A percentile compares a stretch with the other conserved stretches of the same genome.
Conservation (phyloP, 1,284 basidiomycete genomes). For the Filobasidium uniguttulatum region DNA sequence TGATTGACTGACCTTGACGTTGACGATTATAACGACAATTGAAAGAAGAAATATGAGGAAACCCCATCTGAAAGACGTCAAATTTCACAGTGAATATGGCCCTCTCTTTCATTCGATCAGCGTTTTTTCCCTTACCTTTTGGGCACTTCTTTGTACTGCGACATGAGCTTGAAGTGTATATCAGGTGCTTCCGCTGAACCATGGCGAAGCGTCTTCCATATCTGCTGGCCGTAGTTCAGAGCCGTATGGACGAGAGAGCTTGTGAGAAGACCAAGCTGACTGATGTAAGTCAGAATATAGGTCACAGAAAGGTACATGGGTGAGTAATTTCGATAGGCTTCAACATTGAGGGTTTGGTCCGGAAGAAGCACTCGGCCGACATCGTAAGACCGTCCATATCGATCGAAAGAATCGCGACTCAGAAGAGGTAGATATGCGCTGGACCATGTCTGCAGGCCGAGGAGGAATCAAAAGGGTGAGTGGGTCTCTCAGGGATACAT, state of each 20-base stretch:
- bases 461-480: no score
- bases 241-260: slow-evolving; percentile 77
- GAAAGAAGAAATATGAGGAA: slow-evolving; percentile 57
- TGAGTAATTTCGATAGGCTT: slow-evolving; percentile 72
- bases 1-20: slow-evolving; percentile 44
- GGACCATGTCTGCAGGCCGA: slow-evolving; percentile 71
- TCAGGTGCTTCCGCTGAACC: slow-evolving; percentile 73
- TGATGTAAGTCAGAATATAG: slow-evolving; percentile 74
- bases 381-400: slow-evolving; percentile 65
- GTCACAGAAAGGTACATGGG: slow-evolving; percentile 80
- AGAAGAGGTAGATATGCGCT: slow-evolving; percentile 74
- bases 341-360: slow-evolving; percentile 52
- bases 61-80: slow-evolving; percentile 44
- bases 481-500: no score
- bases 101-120: no score
- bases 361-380: slow-evolving; percentile 54
- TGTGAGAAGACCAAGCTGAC: slow-evolving; percentile 76
- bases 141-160: slow-evolving; percentile 82
- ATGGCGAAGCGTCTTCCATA: slow-evolving; percentile 60
- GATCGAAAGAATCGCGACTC: slow-evolving; percentile 56
- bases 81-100: slow-evolving; percentile 32
- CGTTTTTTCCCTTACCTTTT: slow-evolving; percentile 49
- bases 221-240: slow-evolving; percentile 69
- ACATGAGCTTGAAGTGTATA: slow-evolving; percentile 92
- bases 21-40: slow-evolving; percentile 62